Evolutionary conservation across 2,329 filamentous ascomycete species (phyloP), one percentile per base, ranked within the genome.

Genomic region (Tolypocladium guangdongense): DNA sequence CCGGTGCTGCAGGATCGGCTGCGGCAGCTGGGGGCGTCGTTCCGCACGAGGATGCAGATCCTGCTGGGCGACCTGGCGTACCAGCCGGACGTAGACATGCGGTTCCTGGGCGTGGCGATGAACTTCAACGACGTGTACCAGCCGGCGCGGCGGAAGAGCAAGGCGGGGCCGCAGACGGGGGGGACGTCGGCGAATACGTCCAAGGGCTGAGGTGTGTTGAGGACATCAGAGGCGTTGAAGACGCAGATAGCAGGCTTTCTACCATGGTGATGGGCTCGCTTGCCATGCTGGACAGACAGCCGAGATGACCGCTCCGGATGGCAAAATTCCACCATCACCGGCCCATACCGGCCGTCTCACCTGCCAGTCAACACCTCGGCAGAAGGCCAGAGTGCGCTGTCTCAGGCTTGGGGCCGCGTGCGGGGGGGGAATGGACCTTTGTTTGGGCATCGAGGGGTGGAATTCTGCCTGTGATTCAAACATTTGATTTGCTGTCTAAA

Each of bases 51-150:
- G 32, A 79, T 97, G 49, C 90, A 90, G 66, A 76, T 91, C 41
- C 73, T 99, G 52, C 75, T 99, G 4, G 90, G 93, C 16, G 95
- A 99, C 67, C 70, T 99, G 58, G 87, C 90, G 10, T 92, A 95
- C 71, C 92, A 97, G 70, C 86, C 90, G 1, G 93, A 99, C 67
- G 85, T 91, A 51, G 93, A 99, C 68, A 89, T 99, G 84, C 80
- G 92, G 52, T 97, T 97, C 75, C 73, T 99, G 59, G 93, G 90
- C 39, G 90, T 97, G 48, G 88, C 93, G 41, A 97, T 99, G 90
- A 99, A 97, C 71, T 99, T 97, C 71, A 99, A 99, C 70, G 92
- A 97, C 67, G 88, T 95, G 30, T 97, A 97, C 69, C 82, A 88
- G 69, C 88, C 89, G 16, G 81, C 84, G 46, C 78, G 84, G 62